Conservation (phyloP, 2,329 filamentous ascomycete genomes). For the Colletotrichum aenigma region DNA sequence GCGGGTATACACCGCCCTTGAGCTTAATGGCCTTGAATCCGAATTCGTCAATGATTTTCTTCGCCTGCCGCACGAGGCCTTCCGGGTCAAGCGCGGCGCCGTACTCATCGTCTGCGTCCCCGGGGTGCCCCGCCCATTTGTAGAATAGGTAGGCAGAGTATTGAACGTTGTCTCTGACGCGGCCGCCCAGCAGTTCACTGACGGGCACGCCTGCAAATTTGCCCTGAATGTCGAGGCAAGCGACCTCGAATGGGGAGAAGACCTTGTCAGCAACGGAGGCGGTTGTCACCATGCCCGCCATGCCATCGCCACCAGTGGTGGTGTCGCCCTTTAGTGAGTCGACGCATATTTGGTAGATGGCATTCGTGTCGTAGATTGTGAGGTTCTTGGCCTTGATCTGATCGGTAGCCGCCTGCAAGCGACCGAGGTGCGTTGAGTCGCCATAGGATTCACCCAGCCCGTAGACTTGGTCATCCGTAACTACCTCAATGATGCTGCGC, state of each 20-base stretch:
- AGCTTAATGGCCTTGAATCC: slow-evolving; percentile 47
- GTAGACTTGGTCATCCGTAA: slow-evolving; percentile 34
- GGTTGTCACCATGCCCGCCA: slow-evolving; percentile 53
- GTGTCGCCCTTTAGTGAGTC: slow-evolving; percentile 60
- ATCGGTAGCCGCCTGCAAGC: slow-evolving; percentile 34
- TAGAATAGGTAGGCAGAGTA: slow-evolving; percentile 50
- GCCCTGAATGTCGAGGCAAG: slow-evolving; percentile 44
- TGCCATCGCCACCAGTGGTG: slow-evolving; percentile 64
- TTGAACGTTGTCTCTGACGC: slow-evolving; percentile 41
- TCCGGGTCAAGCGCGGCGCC: slow-evolving; percentile 38
- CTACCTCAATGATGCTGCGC: slow-evolving; percentile 43
- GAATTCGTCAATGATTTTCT: slow-evolving; percentile 43
- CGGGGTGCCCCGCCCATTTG: slow-evolving; percentile 46
- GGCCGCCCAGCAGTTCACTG: slow-evolving; percentile 41
- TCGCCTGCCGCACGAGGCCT: slow-evolving; percentile 37
- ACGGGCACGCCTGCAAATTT: slow-evolving; percentile 43
- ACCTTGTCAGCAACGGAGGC: slow-evolving; percentile 44
- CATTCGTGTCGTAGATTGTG: slow-evolving; percentile 69
- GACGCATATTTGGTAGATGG: slow-evolving; percentile 82
- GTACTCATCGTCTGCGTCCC: slow-evolving; percentile 42
- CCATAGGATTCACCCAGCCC: slow-evolving; percentile 46
- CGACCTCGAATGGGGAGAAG: slow-evolving; percentile 47
- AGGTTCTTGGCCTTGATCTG: slow-evolving; percentile 27
- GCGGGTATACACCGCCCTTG: slow-evolving; percentile 45
- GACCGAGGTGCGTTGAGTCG: slow-evolving; percentile 38